Evolutionary conservation across 2,329 filamentous ascomycete species (phyloP), one percentile per base, ranked within the genome.

Genomic region (Fulvia fulva): DNA sequence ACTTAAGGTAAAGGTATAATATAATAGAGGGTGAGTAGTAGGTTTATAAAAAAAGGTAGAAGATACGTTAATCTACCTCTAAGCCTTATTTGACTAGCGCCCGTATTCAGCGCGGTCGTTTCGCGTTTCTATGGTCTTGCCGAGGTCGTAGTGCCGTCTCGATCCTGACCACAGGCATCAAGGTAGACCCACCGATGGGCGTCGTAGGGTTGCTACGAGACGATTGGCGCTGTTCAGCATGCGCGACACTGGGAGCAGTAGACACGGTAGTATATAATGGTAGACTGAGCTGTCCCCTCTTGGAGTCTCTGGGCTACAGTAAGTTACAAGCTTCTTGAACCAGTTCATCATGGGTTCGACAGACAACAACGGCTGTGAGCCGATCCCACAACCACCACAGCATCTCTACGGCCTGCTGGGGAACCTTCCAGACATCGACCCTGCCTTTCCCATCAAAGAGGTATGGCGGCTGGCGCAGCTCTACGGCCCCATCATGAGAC

Each of bases 381-480:
- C 25, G 9, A 63, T 63, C 12, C 60, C 61, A 2, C 68, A 64
- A 74, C 62, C 61, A 5, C 61, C 56, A 19, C 25, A 58, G 12
- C 52, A 58, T 32, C 21, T 59, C 3, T 59, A 56, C 25, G 59
- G 59, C 2, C 43, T 63, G 11, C 55, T 65, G 1, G 63, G 63
- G 9, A 63, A 65, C 22, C 30, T 65, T 4, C 59, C 57, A 9
- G 63, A 65, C 19, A 44, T 65, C 11, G 63, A 65, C 44, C 58
- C 57, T 28, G 43, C 51, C 19, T 63, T 60, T 30, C 55, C 57
- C 7, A 44, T 45, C 22, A 56, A 56, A 51, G 54, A 55, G 5
- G 53, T 60, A 16, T 61, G 55, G 53, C 43, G 56, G 6, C 43
- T 68, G 14, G 60, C 61, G n/a, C 58, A 65, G 21, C 52, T 61